phyloP scores from a whole-genome alignment of 1,284 basidiomycete genomes.

The Ustilago vetiveriae region DNA sequence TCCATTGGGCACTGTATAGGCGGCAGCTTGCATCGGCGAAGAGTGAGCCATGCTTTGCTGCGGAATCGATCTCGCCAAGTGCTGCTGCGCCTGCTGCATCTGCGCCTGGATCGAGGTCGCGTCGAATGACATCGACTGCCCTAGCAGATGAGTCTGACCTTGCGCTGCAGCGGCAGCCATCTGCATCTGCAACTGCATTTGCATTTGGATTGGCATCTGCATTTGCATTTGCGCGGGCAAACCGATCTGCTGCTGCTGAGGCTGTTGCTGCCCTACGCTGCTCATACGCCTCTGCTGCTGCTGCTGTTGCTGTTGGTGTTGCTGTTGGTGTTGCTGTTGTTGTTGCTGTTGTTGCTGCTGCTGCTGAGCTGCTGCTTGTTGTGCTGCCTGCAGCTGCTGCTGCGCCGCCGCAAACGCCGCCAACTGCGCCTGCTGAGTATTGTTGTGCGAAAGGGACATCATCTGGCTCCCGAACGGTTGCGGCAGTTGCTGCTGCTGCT shows the following conservation, averaged over 20 bases:
- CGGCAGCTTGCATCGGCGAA: conserved; percentile 44
- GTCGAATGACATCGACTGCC: conserved; percentile 41
- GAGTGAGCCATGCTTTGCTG: conserved; percentile 37
- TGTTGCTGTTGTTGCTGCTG: conserved; percentile 38
- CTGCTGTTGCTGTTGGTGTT: conserved; percentile 12
- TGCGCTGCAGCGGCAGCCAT: conserved; percentile 49
- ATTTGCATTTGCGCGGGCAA: conserved; percentile 43
- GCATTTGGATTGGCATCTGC: conserved; percentile 45
- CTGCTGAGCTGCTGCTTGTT: conserved; percentile 32
- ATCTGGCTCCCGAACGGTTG: conserved; percentile 42
- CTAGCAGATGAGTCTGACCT: conserved; percentile 35
- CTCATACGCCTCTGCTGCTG: conserved; percentile 30
- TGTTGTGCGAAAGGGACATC: conserved; percentile 39
- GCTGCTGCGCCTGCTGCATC: conserved; percentile 44
- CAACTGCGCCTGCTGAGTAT: conserved; percentile 42
- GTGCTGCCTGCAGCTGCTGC: conserved; percentile 46
- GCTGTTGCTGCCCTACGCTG: conserved; percentile 32
- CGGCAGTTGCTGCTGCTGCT: conserved; percentile 39
- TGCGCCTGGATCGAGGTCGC: conserved; percentile 42
- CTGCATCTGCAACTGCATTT: conserved; percentile 52
- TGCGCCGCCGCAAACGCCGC: conserved; percentile 44
- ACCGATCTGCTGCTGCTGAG: conserved; percentile 47
- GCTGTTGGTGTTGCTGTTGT: conserved; percentile 27
- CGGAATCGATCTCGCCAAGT: conserved; percentile 35
- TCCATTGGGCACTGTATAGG: conserved; percentile 33